These are phyloP conservation scores for Sherardia arvensis DNA, from an alignment of 257 asterid genomes.

Conservation along the genomic window DNA sequence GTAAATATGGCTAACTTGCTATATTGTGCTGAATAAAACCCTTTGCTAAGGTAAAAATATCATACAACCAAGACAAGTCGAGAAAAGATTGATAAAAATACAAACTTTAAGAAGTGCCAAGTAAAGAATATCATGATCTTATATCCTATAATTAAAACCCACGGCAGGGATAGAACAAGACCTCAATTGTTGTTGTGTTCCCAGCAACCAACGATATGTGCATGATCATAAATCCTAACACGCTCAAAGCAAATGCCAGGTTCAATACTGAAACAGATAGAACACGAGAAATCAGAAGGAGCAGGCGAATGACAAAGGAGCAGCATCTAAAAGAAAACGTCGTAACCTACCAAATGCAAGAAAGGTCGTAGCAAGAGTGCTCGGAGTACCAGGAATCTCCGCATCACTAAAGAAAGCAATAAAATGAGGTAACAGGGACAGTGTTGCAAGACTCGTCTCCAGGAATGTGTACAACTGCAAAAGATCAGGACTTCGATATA, in stretches of 20 bases:
- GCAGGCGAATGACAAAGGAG: not conserved
- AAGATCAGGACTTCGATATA: slow-evolving; percentile 11
- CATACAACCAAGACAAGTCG: not conserved
- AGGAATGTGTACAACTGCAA: slow-evolving; percentile 92
- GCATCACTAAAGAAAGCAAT: slow-evolving; percentile 88
- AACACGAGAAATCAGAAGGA: slow-evolving; percentile 8
- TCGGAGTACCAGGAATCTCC: slow-evolving; percentile 90
- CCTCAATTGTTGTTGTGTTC: slow-evolving; percentile 98
- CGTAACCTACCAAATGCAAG: slow-evolving; percentile 61
- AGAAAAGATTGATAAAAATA: not conserved
- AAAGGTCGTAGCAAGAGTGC: slow-evolving; percentile 91
- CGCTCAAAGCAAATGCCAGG: slow-evolving; percentile 93
- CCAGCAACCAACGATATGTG: slow-evolving; percentile 81
- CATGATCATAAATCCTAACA: slow-evolving; percentile 93
- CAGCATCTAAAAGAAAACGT: slow-evolving; percentile 5
- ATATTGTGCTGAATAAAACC: too few relatives aligned
- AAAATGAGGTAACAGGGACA: slow-evolving; percentile 72
- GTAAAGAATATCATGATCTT: not conserved
- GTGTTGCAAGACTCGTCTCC: slow-evolving; percentile 74
- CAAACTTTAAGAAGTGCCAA: not conserved
- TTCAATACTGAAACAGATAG: slow-evolving; percentile 53
- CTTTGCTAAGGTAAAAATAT: not conserved
- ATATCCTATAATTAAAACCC: not conserved
- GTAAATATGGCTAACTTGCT: too few relatives aligned
- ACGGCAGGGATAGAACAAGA: slow-evolving; percentile 19